These are phyloP conservation scores for Phytophthora rubi DNA, from an alignment of 352 stramenopile species.

Conservation along the genomic window DNA sequence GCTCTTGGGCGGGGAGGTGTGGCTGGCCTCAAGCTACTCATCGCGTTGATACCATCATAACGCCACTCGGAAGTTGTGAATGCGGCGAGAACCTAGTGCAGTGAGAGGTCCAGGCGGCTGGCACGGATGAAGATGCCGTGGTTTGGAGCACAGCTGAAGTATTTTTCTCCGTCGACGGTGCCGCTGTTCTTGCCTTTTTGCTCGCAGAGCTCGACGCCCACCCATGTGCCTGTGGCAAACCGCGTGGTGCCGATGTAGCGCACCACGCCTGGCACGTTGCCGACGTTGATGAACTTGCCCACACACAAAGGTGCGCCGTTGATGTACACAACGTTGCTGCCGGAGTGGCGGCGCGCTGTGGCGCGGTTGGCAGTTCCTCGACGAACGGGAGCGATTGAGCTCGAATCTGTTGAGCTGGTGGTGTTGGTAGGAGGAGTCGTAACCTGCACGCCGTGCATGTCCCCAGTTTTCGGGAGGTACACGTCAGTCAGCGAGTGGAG, in stretches of 20 bases:
- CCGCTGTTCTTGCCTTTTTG: conserved; percentile 73
- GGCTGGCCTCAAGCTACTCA: conserved; percentile 25
- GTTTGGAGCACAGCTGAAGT: conserved; percentile 63
- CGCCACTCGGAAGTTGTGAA: conserved; percentile 24
- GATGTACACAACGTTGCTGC: conserved; percentile 52
- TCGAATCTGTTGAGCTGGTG: conserved; percentile 2
- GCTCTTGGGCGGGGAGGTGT: conserved; percentile 6
- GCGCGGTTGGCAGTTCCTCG: conserved; percentile 4
- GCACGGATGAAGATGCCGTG: conserved; percentile 79
- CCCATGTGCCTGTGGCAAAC: conserved; percentile 71
- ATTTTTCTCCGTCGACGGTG: conserved; percentile 59
- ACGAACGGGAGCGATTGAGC: conserved; percentile 8
- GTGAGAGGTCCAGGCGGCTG: conserved; percentile 54
- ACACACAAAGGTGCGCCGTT: conserved; percentile 50
- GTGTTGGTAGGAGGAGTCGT: conserved; percentile 16
- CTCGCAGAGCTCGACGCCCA: conserved; percentile 73
- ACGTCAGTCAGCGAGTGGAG: conserved; percentile 58
- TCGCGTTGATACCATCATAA: conserved; percentile 34
- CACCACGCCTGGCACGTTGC: conserved; percentile 62
- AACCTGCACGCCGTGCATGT: conserved; percentile 24
- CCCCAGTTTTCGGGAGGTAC: conserved; percentile 36
- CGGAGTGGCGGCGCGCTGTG: conserved; percentile 44
- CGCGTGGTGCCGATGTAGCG: conserved; percentile 70
- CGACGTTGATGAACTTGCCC: conserved; percentile 66
- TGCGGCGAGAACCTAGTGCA: conserved; percentile 20